Evolutionary conservation across 2,329 filamentous ascomycete species (phyloP), one percentile per base, ranked within the genome.

Genomic region (Fonsecaea pugnacius): DNA sequence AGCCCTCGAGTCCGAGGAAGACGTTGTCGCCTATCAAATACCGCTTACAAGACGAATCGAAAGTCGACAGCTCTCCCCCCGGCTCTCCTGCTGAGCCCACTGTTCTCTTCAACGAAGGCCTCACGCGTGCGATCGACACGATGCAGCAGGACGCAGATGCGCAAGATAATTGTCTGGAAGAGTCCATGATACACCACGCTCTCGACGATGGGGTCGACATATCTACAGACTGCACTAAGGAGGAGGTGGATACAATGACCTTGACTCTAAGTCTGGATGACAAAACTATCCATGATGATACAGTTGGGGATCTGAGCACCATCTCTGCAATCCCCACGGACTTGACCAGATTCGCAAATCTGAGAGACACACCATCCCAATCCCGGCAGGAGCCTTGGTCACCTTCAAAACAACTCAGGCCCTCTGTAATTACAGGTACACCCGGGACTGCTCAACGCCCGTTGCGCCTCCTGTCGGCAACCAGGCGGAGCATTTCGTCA

Each of bases 241-340:
- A 65, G 66, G 51, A 66, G 54, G 46, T 64, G 58, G 69, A 71
- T 18, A 62, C 72, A 35, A 69, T 74, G 56, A 55, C 67, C 12
- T 63, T 70, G 36, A 69, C 66, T 30, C 40, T 70, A 30, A 65
- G 67, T 21, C 40, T 73, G 18, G 67, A 70, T 12, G 67, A 71
- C n/a, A 69, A 75, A 18, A 72, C 74, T 53, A 69, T 64, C 21
- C 71, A 72, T 58, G 71, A 73, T 60, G 75, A 75, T 14, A 73
- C 75, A 32, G 76, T 80, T 51, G 80, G 79, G 10, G 78, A 78
- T 73, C 90, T 96, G 75, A 96, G 92, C 80, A 87, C 85, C 12
- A 97, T 97, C 77, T 97, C 94, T 1, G 92, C 91, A 8, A 87
- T 96, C 60, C 92, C 92, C 5, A 75, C 80, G 18, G 91, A 94